Percentiles rank a stretch among this genome's conserved stretches.
Conservation (phyloP, 164 flowering plant species). For the Vitis rupestris region DNA sequence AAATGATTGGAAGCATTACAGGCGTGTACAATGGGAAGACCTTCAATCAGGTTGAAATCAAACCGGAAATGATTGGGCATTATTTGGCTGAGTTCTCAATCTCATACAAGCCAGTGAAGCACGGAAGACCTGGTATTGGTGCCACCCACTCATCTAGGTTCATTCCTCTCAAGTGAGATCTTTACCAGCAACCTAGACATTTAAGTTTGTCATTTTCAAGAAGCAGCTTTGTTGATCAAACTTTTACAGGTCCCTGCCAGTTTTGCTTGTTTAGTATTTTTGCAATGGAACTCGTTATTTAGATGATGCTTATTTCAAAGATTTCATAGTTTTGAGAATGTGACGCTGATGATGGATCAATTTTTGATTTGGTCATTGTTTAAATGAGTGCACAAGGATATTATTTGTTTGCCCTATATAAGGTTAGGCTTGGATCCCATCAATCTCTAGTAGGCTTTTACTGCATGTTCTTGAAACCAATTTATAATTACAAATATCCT, state of each 20-base stretch:
- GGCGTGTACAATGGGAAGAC: constrained; percentile 73
- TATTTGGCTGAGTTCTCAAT: constrained; percentile 68
- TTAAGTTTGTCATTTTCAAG: constrained; percentile 3
- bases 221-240: constrained; percentile 2
- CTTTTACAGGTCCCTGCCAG: constrained; percentile 1
- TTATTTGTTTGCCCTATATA: no score
- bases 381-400: no score
- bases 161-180: constrained; percentile 53
- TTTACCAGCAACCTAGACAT: neutral
- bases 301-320: neutral
- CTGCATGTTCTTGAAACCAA: no score
- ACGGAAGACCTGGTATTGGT: constrained; percentile 76
- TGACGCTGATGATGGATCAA: no score
- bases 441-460: no score
- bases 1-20: constrained; percentile 65
- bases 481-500: no score
- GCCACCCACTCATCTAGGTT: constrained; percentile 74
- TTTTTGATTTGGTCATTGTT: no score
- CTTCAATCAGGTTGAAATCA: constrained; percentile 71
- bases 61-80: constrained; percentile 73
- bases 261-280: neutral
- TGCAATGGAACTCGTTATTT: neutral
- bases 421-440: no score
- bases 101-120: constrained; percentile 74
- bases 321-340: no score